phyloP scores from a whole-genome alignment of 768 basidiomycete genomes.

The Suillus alpinus region DNA sequence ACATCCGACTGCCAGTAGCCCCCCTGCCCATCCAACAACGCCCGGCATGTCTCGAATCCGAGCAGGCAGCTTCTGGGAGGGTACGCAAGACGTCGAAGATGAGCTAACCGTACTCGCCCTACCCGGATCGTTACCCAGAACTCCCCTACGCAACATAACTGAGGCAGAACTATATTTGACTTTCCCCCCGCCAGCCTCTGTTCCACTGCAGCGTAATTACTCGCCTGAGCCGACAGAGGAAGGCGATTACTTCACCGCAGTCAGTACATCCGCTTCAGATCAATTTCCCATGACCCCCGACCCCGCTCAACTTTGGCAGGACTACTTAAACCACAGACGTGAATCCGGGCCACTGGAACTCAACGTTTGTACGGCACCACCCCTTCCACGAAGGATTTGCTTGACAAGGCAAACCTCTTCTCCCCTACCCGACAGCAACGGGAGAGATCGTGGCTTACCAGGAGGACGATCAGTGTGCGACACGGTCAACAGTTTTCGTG shows the following conservation, averaged over 20 bases:
- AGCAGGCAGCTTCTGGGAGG: slow-evolving; percentile 74
- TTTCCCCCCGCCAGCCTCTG: slow-evolving; percentile 12
- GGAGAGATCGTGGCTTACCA: slow-evolving; percentile 29
- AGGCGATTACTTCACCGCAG: slow-evolving; percentile 28
- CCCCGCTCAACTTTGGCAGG: slow-evolving; percentile 24
- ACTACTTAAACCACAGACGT: slow-evolving; percentile 22
- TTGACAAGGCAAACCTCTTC: slow-evolving; percentile 64
- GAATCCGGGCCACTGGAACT: slow-evolving; percentile 29
- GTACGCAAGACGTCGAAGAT: slow-evolving; percentile 59
- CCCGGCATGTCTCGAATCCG: slow-evolving; percentile 53
- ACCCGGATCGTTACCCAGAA: slow-evolving; percentile 21
- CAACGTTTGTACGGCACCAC: slow-evolving; percentile 40
- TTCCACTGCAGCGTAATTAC: slow-evolving; percentile 18
- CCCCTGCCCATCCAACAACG: slow-evolving; percentile 36
- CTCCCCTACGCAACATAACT: slow-evolving; percentile 16
- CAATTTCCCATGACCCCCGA: slow-evolving; percentile 16
- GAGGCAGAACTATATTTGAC: slow-evolving; percentile 6
- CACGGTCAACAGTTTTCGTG: slow-evolving; percentile 32
- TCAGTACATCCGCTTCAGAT: slow-evolving; percentile 22
- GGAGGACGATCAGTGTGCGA: slow-evolving; percentile 33
- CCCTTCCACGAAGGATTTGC: slow-evolving; percentile 48
- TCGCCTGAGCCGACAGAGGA: slow-evolving; percentile 26
- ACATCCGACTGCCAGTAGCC: slow-evolving; percentile 38
- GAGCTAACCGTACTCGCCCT: slow-evolving; percentile 20
- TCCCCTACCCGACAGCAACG: slow-evolving; percentile 50